Evolutionary conservation across 257 asterid genomes (phyloP).

Genomic region (Osmanthus fragrans): DNA sequence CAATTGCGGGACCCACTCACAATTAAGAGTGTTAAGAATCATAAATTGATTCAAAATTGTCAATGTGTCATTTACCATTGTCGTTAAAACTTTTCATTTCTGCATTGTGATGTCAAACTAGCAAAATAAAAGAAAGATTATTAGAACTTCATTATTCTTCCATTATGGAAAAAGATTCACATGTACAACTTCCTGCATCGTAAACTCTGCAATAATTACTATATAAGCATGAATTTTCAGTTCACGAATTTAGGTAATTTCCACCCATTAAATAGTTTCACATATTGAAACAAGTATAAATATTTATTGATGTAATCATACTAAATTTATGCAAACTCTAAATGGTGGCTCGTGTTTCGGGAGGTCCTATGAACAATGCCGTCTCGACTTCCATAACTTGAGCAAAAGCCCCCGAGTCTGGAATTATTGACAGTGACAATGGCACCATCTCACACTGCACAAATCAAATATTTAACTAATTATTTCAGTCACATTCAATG

Average conservation of each 20-base stretch:
- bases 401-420: slow-evolving; percentile 9
- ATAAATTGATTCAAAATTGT: too few species aligned
- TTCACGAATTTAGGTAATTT: not conserved
- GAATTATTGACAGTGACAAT: slow-evolving; percentile 28
- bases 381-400: slow-evolving; percentile 45
- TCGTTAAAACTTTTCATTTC: too few species aligned
- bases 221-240: not conserved
- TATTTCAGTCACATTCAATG: not conserved
- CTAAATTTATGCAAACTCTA: not conserved
- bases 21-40: too few species aligned
- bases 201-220: not conserved
- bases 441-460: slow-evolving; percentile 32
- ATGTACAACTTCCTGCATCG: not conserved
- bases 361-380: slow-evolving; percentile 49
- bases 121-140: too few species aligned
- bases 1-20: not conserved
- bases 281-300: not conserved
- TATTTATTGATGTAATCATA: slow-evolving; percentile 9
- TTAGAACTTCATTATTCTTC: too few species aligned
- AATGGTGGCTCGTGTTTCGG: slow-evolving; percentile 16
- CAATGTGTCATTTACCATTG: too few species aligned
- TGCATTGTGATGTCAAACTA: too few species aligned
- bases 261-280: not conserved
- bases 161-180: not conserved
- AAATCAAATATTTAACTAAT: not conserved